Percentiles rank a stretch among this genome's conserved stretches.
phyloP scores from a whole-genome alignment of 495 filamentous ascomycete genomes.

The Daldinia loculata region DNA sequence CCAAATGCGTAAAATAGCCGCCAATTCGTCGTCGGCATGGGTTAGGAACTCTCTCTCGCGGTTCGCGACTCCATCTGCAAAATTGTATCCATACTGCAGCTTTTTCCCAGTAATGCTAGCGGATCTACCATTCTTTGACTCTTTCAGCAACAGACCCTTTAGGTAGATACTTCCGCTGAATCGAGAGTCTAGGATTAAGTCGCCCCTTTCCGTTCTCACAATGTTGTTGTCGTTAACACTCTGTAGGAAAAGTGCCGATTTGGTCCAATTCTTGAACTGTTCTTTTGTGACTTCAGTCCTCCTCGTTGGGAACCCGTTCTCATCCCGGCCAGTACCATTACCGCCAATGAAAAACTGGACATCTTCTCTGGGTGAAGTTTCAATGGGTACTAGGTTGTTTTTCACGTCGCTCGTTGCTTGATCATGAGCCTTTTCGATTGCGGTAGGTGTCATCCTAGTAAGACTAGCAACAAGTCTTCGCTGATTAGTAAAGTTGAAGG shows the following conservation, averaged over 20 bases:
- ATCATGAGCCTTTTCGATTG: background rate
- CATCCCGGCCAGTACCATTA: background rate
- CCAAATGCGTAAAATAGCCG: slow-evolving; percentile 12
- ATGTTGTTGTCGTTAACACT: background rate
- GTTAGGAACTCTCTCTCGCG: slow-evolving; percentile 36
- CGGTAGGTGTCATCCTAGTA: background rate
- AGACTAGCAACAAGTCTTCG: background rate
- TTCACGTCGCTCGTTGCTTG: background rate
- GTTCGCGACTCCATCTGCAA: slow-evolving; percentile 28
- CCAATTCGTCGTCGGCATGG: slow-evolving; percentile 17
- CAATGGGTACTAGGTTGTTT: background rate
- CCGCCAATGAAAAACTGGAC: background rate
- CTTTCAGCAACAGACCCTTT: background rate
- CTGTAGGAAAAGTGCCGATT: background rate
- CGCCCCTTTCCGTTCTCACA: background rate
- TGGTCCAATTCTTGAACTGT: background rate
- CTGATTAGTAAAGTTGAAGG: background rate
- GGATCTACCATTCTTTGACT: background rate
- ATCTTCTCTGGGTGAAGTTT: background rate
- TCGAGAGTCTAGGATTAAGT: background rate
- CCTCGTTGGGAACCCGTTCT: background rate
- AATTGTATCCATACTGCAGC: slow-evolving; percentile 38
- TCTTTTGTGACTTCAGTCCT: background rate
- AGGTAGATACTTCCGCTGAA: background rate
- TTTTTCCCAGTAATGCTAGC: slow-evolving; percentile 27